Percentiles rank a stretch among this genome's conserved stretches.
Evolutionary conservation across 106 monocot genomes (phyloP).

Genomic region (Acorus calamus): DNA sequence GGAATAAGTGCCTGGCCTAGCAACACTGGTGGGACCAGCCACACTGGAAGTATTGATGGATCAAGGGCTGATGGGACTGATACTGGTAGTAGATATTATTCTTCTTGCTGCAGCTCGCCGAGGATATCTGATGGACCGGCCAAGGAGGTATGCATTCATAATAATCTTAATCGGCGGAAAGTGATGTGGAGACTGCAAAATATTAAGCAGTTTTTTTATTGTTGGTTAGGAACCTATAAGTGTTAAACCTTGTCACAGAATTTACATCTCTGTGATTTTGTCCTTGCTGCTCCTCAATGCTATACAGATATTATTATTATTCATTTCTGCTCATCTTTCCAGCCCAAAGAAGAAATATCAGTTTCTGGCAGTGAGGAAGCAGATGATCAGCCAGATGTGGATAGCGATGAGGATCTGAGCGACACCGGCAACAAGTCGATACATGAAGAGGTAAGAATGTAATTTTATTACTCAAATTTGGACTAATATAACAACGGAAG

Average conservation of each 20-base stretch:
- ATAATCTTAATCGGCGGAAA: not conserved
- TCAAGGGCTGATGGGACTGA: conserved; percentile 55
- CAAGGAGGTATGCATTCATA: conserved; percentile 54
- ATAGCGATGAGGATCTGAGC: conserved; percentile 70
- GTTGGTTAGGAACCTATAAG: no score
- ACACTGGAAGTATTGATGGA: conserved; percentile 62
- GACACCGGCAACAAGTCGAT: conserved; percentile 37
- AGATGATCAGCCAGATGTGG: conserved; percentile 35
- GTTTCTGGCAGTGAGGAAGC: conserved; percentile 84
- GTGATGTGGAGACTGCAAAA: not conserved
- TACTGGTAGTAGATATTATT: conserved; percentile 50
- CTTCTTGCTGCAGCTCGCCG: conserved; percentile 85
- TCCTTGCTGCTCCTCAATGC: not conserved
- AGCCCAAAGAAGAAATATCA: conserved; percentile 68
- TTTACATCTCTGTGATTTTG: no score
- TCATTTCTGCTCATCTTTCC: conserved; percentile 5
- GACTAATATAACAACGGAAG: not conserved
- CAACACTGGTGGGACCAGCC: conserved; percentile 66
- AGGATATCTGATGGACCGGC: conserved; percentile 56
- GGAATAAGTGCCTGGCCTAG: conserved; percentile 89
- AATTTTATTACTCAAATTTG: not conserved
- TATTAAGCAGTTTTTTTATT: not conserved
- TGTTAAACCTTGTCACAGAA: no score
- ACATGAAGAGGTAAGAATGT: conserved; percentile 47
- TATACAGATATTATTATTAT: not conserved